phyloP scores from a whole-genome alignment of 2,329 filamentous ascomycete species.

The Onygenales sp. region DNA sequence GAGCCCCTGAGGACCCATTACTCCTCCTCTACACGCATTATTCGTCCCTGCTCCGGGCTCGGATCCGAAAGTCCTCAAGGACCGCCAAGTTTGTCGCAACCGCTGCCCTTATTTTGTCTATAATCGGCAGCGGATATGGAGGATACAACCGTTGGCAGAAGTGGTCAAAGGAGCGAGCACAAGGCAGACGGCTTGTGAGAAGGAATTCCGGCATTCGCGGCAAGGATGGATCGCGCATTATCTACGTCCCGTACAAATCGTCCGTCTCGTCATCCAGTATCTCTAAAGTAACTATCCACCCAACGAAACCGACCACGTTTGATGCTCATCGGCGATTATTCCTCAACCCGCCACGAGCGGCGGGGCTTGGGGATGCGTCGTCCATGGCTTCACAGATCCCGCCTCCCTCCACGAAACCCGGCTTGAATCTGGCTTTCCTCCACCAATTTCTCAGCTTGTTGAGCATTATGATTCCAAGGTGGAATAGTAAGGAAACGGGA shows the following conservation, averaged over 20 bases:
- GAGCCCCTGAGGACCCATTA: conserved; percentile 55
- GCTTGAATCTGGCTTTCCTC: conserved; percentile 87
- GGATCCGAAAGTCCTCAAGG: conserved; percentile 56
- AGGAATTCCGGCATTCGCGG: conserved; percentile 88
- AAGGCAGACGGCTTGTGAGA: conserved; percentile 70
- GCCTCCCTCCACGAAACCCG: conserved; percentile 82
- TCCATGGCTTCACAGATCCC: conserved; percentile 55
- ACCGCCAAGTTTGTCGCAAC: conserved; percentile 66
- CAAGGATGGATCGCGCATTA: conserved; percentile 89
- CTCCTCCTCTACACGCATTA: conserved; percentile 49
- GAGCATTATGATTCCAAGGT: conserved; percentile 95
- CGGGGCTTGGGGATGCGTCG: conserved; percentile 61
- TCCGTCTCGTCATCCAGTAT: conserved; percentile 43
- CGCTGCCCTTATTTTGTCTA: conserved; percentile 63
- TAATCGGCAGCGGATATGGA: conserved; percentile 70
- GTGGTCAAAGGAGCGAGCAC: conserved; percentile 66
- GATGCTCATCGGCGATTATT: conserved; percentile 92
- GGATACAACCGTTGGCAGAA: conserved; percentile 67
- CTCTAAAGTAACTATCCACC: conserved; percentile 81
- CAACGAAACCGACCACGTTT: conserved; percentile 87
- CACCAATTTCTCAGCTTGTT: conserved; percentile 94
- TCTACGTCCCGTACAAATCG: conserved; percentile 81
- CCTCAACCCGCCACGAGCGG: conserved; percentile 77
- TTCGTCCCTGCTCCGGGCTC: conserved; percentile 37
- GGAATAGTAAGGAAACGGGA: conserved; percentile 92